A percentile compares a stretch with the other conserved stretches of the same genome.
Evolutionary conservation across 495 filamentous ascomycete genomes (phyloP).

Genomic region (Lasiosphaeria miniovina): DNA sequence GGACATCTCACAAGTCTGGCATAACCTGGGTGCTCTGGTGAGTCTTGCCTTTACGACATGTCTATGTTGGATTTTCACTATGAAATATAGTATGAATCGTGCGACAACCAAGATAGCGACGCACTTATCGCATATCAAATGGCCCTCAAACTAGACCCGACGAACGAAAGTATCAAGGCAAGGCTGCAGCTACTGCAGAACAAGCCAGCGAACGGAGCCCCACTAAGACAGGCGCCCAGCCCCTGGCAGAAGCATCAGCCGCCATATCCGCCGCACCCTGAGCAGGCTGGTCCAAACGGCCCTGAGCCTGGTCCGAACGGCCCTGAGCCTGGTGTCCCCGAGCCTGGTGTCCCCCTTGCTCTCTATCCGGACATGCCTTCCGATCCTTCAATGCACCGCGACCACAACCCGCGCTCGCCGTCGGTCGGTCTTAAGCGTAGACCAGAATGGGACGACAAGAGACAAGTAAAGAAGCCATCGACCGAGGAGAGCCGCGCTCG

Average conservation of each 20-base stretch:
- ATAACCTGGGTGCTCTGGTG: constrained; percentile 94
- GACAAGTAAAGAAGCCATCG: constrained; percentile 74
- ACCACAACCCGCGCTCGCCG: constrained; percentile 73
- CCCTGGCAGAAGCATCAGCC: constrained; percentile 72
- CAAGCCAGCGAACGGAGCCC: constrained; percentile 67
- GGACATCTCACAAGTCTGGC: constrained; percentile 99
- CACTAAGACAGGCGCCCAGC: constrained; percentile 58
- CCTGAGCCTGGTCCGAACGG: too few species aligned
- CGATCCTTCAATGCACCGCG: constrained; percentile 61
- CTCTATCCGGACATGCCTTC: constrained; percentile 71
- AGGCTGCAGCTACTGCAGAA: constrained; percentile 80
- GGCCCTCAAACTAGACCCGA: constrained; percentile 89
- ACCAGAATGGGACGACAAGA: constrained; percentile 89
- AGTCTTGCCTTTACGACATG: constrained; percentile 37
- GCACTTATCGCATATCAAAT: constrained; percentile 94
- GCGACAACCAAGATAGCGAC: constrained; percentile 97
- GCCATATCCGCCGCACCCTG: constrained; percentile 67
- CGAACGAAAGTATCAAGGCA: constrained; percentile 94
- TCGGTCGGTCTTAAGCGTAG: constrained; percentile 77
- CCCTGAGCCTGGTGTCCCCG: too few species aligned
- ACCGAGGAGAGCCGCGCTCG: constrained; percentile 84
- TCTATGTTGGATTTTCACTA: constrained; percentile 12
- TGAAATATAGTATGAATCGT: constrained; percentile 80
- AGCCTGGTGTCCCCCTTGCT: constrained; percentile 68
- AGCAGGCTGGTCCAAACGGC: constrained; percentile 55